Base-by-base conservation (phyloP, 345 rosid species). In the Citrus mangshanensis region DNA sequence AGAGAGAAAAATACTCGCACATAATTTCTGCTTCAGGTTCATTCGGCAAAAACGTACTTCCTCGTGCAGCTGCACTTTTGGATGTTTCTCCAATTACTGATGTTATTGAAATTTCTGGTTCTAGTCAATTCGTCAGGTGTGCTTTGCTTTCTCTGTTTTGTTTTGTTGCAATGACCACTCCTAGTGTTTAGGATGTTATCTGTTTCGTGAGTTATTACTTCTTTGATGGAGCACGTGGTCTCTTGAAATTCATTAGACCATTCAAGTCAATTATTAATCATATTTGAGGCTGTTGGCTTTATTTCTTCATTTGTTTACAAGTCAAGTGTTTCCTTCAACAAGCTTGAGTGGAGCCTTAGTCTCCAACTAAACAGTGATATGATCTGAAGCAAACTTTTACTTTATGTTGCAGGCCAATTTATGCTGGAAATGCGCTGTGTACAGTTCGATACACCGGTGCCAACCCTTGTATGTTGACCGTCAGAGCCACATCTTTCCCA, bases 341-440 rank as follows among this genome's bases (percentile, higher is more conserved):
- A 18, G 8, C 35, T 37, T 73, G 24, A 59, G 65, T 4, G n/a
- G 24, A 42, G 46, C 21, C 32, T 35, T 28, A 19, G 32, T 73
- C 25, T 55, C 46, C n/a, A 56, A 46, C 59, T 65, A 56, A 76
- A 66, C 22, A 28, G 7, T 75, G 6, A 42, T 38, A 24, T 40
- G 78, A 74, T 81, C 24, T 51, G 68, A 73, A 49, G 27, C 56
- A 42, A 59, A 40, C 27, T 70, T 55, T 58, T 78, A 1, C 68
- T 66, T 72, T 61, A 49, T 77, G 68, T 79, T 66, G 60, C 89
- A 96, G 99, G 90, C 99, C 99, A 70, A 94, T 96, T 79, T 96
- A 94, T 87, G 99, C 99, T 14, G 99, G 99, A 85, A 96, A 96
- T 82, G 99, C 98, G 4, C 92, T 96, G 58, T 94, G 94, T 84